Conservation (phyloP, 805 yeast genomes). For the Nakazawaea ambrosiae region DNA sequence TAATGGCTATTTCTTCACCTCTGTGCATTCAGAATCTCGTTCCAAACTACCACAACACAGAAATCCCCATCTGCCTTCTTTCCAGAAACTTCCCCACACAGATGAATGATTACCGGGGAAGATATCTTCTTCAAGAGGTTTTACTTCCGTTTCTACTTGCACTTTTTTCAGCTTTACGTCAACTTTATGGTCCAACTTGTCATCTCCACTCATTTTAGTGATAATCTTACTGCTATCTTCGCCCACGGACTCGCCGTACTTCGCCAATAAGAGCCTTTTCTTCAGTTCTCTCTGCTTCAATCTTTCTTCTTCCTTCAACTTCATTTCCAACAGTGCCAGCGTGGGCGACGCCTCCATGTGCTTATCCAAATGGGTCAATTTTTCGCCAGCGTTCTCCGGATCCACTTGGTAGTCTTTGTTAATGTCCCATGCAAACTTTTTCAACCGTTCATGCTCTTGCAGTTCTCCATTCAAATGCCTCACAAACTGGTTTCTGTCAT, state of each 20-base stretch:
- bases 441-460: slow-evolving; percentile 38
- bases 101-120: slow-evolving; percentile 30
- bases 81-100: slow-evolving; percentile 39
- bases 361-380: slow-evolving; percentile 18
- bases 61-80: slow-evolving; percentile 36
- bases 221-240: slow-evolving; percentile 9
- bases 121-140: slow-evolving; percentile 30
- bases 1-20: neutral
- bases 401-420: slow-evolving; percentile 7
- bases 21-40: slow-evolving; percentile 25
- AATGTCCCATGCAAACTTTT: slow-evolving; percentile 40
- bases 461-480: slow-evolving; percentile 54
- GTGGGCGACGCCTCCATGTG: slow-evolving; percentile 42
- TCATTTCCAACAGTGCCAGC: slow-evolving; percentile 29
- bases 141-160: too few relatives aligned
- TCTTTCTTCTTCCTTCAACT: slow-evolving; percentile 25
- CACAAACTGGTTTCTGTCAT: slow-evolving; percentile 41
- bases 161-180: too few relatives aligned
- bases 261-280: slow-evolving; percentile 25
- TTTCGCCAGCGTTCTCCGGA: slow-evolving; percentile 9
- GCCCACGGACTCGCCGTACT: slow-evolving; percentile 26
- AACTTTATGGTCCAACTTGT: neutral
- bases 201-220: neutral
- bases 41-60: slow-evolving; percentile 30
- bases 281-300: slow-evolving; percentile 21